Conservation (phyloP, 1,284 basidiomycete genomes). For the Boletus hoseneyae region DNA sequence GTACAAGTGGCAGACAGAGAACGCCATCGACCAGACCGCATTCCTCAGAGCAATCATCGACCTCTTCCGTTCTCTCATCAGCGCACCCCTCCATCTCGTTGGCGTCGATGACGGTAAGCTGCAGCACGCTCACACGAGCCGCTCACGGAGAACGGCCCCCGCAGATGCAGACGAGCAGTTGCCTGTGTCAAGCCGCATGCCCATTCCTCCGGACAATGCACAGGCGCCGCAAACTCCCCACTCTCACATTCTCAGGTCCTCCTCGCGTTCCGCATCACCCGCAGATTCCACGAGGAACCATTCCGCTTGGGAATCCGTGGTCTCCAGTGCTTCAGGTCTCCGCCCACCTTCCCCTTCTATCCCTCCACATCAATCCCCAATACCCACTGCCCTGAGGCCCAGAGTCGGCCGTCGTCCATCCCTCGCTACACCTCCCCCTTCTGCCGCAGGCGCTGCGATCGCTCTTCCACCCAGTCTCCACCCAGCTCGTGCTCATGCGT, state of each 20-base stretch:
- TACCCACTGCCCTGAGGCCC: constrained; percentile 35
- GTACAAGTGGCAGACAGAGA: constrained; percentile 86
- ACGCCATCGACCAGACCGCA: constrained; percentile 60
- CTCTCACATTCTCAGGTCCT: constrained; percentile 7
- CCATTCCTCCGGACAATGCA: constrained; percentile 8
- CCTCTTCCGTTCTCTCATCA: constrained; percentile 64
- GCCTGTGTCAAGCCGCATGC: too few species aligned
- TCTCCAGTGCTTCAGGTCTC: constrained; percentile 16
- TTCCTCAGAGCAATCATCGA: constrained; percentile 71
- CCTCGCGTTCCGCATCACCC: constrained; percentile 40
- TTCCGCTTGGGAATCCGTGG: constrained; percentile 21
- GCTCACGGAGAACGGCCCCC: constrained; percentile 1
- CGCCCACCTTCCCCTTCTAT: constrained; percentile 29
- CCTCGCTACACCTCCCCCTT: constrained; percentile 29
- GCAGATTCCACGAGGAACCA: constrained; percentile 27
- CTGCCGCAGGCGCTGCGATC: constrained; percentile 13
- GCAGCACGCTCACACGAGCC: neutral
- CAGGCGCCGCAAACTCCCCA: constrained; percentile 4
- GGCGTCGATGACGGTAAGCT: constrained; percentile 42
- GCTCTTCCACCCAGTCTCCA: constrained; percentile 23
- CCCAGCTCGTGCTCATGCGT: constrained; percentile 20
- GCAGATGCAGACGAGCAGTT: constrained; percentile 13
- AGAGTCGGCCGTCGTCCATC: constrained; percentile 37
- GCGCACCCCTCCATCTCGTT: constrained; percentile 50
- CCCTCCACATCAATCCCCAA: constrained; percentile 17